A percentile compares a stretch with the other conserved stretches of the same genome.
Conservation (phyloP, 1,139 yeast genomes). For the Sugiyamaella xylanicola region DNA sequence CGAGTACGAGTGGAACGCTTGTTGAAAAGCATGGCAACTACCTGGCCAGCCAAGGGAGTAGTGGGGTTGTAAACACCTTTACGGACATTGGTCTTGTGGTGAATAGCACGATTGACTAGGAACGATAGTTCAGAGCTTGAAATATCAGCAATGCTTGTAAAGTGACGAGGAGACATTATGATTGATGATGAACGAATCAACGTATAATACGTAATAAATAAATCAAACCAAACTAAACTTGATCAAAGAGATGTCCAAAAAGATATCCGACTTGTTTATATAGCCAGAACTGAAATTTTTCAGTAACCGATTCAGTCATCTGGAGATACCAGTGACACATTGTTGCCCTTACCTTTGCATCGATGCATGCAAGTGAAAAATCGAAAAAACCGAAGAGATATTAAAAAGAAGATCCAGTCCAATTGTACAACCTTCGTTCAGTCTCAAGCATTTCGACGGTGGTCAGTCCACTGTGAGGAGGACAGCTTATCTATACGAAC, state of each 20-base stretch:
- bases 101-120: slow-evolving; percentile 53
- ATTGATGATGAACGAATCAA: not conserved
- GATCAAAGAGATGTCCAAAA: too few species aligned
- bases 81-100: slow-evolving; percentile 38
- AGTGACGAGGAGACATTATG: slow-evolving; percentile 54
- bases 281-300: not conserved
- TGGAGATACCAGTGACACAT: slow-evolving; percentile 4
- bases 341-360: slow-evolving; percentile 11
- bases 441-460: too few species aligned
- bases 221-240: too few species aligned
- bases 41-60: slow-evolving; percentile 67
- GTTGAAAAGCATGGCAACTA: slow-evolving; percentile 79
- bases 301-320: not conserved
- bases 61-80: slow-evolving; percentile 37
- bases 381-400: not conserved
- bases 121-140: slow-evolving; percentile 66
- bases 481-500: too few species aligned
- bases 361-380: not conserved
- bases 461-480: not conserved
- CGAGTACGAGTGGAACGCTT: slow-evolving; percentile 96
- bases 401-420: not conserved
- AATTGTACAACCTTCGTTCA: too few species aligned
- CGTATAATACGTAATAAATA: not conserved
- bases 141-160: slow-evolving; percentile 77
- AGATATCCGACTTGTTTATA: not conserved